phyloP scores from a whole-genome alignment of 2,329 filamentous ascomycete species.

The Apiospora marii region DNA sequence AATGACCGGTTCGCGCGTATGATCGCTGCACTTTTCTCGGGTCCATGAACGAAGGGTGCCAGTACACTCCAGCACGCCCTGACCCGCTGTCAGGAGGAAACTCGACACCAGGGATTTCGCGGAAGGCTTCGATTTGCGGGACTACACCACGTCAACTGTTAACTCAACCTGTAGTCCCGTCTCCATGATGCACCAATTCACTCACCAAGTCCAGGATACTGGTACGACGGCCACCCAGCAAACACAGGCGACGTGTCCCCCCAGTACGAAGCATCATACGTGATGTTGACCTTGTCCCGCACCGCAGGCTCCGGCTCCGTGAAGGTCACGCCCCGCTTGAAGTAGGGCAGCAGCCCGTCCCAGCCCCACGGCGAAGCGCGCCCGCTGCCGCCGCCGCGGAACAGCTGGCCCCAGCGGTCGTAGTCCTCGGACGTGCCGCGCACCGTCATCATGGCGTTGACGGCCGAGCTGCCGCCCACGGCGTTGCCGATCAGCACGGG shows the following conservation, averaged over 20 bases:
- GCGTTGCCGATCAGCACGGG: conserved; percentile 38
- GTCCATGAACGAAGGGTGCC: conserved; percentile 27
- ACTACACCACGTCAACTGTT: neutral
- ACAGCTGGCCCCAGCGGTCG: conserved; percentile 43
- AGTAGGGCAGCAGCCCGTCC: conserved; percentile 50
- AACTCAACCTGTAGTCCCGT: neutral
- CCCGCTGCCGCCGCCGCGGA: conserved; percentile 12
- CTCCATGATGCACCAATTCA: neutral
- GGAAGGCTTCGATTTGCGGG: conserved; percentile 24
- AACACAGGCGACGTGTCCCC: conserved; percentile 23
- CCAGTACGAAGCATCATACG: conserved; percentile 25
- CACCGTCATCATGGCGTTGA: conserved; percentile 48
- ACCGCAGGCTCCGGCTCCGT: conserved; percentile 37
- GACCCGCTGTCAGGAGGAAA: conserved; percentile 25
- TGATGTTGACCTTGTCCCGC: conserved; percentile 39
- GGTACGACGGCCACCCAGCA: conserved; percentile 26
- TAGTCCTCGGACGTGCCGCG: conserved; percentile 44
- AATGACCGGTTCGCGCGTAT: conserved; percentile 25
- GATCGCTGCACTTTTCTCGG: conserved; percentile 13
- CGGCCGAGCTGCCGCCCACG: conserved; percentile 45
- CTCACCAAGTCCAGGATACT: conserved; percentile 24
- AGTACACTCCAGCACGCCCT: conserved; percentile 26
- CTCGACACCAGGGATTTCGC: conserved; percentile 17
- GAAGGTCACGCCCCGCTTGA: conserved; percentile 41
- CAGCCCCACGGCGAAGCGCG: conserved; percentile 45